Conservation (phyloP, 352 stramenopile genomes). For the Elongisporangium prolatum region DNA sequence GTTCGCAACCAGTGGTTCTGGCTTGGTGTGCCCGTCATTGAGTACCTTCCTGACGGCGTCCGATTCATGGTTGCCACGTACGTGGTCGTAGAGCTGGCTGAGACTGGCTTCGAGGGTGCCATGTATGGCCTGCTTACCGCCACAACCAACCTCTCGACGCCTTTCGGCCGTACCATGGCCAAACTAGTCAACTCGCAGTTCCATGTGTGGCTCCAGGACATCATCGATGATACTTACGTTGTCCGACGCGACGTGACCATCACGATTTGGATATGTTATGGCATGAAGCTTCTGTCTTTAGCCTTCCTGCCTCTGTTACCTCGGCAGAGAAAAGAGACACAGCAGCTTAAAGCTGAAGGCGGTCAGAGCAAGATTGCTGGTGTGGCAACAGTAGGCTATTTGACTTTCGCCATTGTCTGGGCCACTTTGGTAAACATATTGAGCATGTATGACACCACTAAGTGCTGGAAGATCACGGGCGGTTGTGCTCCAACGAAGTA, state of each 20-base stretch:
- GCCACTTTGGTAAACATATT: conserved; percentile 44
- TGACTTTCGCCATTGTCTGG: conserved; percentile 35
- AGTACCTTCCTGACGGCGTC: conserved; percentile 40
- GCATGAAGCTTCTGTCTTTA: conserved; percentile 47
- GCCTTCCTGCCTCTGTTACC: conserved; percentile 46
- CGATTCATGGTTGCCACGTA: conserved; percentile 58
- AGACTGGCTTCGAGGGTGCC: conserved; percentile 44
- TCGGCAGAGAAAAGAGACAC: conserved; percentile 29
- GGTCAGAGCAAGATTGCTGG: conserved; percentile 34
- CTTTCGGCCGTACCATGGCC: conserved; percentile 38
- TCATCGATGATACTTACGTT: conserved; percentile 33
- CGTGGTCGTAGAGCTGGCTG: conserved; percentile 51
- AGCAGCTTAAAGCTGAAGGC: conserved; percentile 27
- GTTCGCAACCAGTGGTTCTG: conserved; percentile 60
- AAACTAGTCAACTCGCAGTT: conserved; percentile 55
- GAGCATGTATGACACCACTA: conserved; percentile 48
- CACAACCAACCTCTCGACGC: conserved; percentile 38
- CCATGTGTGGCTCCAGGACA: conserved; percentile 46
- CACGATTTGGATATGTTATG: conserved; percentile 49
- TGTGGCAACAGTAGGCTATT: conserved; percentile 25
- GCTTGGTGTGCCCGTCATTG: conserved; percentile 49
- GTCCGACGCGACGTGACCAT: conserved; percentile 52
- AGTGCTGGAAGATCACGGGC: conserved; percentile 63
- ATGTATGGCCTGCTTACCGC: conserved; percentile 50
- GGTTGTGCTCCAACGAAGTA: conserved; percentile 26